Evolutionary conservation across 2,329 filamentous ascomycete species (phyloP).

Genomic region (Chrysoporthe austroafricana): DNA sequence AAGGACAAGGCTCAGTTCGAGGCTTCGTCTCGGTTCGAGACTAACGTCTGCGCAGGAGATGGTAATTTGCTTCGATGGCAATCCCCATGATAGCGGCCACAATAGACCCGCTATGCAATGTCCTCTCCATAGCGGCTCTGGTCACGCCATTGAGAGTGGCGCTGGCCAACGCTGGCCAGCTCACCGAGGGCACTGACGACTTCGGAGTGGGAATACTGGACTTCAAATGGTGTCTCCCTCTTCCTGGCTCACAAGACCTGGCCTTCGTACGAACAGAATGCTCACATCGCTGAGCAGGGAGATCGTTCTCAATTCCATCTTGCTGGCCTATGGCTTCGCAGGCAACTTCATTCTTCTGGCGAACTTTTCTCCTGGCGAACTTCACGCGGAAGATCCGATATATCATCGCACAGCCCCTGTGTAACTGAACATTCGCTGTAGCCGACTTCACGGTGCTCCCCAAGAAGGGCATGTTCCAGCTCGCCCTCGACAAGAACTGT

Average conservation of each 20-base stretch:
- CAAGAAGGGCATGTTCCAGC: not conserved
- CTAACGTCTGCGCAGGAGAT: constrained; percentile 34
- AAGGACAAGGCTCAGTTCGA: no score
- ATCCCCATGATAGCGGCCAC: constrained; percentile 68
- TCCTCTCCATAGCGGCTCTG: constrained; percentile 69
- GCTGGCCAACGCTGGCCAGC: constrained; percentile 49
- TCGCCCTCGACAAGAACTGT: constrained; percentile 17
- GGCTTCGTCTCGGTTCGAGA: not conserved
- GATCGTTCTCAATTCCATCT: constrained; percentile 65
- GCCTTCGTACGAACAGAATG: no score
- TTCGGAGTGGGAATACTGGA: constrained; percentile 59
- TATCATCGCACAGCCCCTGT: constrained; percentile 67
- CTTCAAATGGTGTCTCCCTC: constrained; percentile 57
- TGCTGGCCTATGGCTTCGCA: constrained; percentile 64
- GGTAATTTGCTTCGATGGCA: constrained; percentile 46
- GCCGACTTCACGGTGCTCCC: no score
- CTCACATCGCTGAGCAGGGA: constrained; percentile 44
- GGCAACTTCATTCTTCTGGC: constrained; percentile 71
- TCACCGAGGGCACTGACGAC: constrained; percentile 49
- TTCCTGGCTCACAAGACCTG: not conserved
- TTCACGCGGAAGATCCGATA: constrained; percentile 70
- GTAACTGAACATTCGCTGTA: no score
- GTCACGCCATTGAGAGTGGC: constrained; percentile 65
- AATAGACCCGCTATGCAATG: constrained; percentile 71
- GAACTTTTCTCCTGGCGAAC: constrained; percentile 73